These are phyloP conservation scores for Thuja plicata DNA, from an alignment of 83 land plant genomes.

Conservation along the genomic window DNA sequence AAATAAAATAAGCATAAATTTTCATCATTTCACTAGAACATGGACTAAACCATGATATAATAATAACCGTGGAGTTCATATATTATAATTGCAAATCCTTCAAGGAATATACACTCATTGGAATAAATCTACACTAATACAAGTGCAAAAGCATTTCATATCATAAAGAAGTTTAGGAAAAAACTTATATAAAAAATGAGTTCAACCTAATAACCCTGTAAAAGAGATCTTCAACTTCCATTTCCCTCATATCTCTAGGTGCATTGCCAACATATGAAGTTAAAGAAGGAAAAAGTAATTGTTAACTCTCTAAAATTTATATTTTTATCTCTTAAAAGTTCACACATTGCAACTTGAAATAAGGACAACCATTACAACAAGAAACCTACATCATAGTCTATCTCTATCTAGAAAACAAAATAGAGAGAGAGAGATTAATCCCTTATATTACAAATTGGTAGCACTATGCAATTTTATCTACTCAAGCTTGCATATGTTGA, in stretches of 20 bases:
- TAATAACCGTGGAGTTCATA: neutral
- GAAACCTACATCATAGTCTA: too few species aligned
- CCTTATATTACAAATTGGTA: too few species aligned
- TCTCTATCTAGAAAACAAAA: too few species aligned
- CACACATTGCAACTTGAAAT: too few species aligned
- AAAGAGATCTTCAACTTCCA: slow-evolving; percentile 70
- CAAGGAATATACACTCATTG: neutral
- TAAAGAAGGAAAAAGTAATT: too few species aligned
- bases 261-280: slow-evolving; percentile 75
- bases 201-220: too few species aligned
- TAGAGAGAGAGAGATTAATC: too few species aligned
- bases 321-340: too few species aligned
- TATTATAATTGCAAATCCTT: neutral
- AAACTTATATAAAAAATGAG: neutral
- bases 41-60: neutral
- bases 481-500: too few species aligned
- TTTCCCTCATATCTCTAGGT: slow-evolving; percentile 64
- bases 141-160: neutral
- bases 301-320: too few species aligned
- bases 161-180: neutral
- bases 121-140: neutral
- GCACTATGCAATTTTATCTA: too few species aligned
- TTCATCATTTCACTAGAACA: neutral
- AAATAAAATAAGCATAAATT: neutral
- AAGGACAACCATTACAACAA: too few species aligned